Evolutionary conservation across 164 flowering plant species (phyloP).

Genomic region (Cinnamomum chago): DNA sequence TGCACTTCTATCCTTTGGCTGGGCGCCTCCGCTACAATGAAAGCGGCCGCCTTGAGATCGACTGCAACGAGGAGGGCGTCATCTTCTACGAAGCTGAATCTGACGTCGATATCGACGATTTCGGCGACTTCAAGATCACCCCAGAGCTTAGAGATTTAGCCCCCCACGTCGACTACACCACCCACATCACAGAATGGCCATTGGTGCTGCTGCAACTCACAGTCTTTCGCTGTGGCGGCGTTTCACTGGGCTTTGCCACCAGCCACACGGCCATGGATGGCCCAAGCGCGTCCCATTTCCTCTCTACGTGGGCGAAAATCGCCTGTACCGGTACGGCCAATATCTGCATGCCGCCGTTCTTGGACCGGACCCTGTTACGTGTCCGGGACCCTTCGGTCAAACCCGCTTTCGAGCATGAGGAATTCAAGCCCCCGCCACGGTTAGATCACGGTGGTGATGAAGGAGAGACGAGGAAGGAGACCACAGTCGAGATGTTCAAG

Average conservation of each 20-base stretch:
- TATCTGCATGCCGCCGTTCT: conserved; percentile 15
- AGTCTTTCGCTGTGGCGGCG: conserved; percentile 38
- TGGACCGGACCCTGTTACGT: conserved; percentile 26
- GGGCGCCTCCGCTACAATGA: conserved; percentile 33
- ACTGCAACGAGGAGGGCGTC: conserved; percentile 42
- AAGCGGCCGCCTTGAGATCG: conserved; percentile 36
- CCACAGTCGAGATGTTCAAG: conserved; percentile 21
- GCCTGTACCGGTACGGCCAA: conserved; percentile 29
- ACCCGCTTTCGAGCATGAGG: conserved; percentile 16
- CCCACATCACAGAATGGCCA: conserved; percentile 33
- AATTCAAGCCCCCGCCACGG: conserved; percentile 28
- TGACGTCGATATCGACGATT: conserved; percentile 20
- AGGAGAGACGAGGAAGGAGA: conserved; percentile 25
- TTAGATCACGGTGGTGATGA: conserved; percentile 11
- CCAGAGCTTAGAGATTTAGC: conserved; percentile 19
- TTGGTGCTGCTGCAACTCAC: conserved; percentile 41
- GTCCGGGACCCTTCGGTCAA: conserved; percentile 11
- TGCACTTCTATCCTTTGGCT: conserved; percentile 40
- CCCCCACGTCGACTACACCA: conserved; percentile 15
- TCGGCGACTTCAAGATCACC: conserved; percentile 26
- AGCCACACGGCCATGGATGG: conserved; percentile 28
- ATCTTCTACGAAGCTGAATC: conserved; percentile 36
- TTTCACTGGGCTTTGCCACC: conserved; percentile 20
- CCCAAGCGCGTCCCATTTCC: conserved; percentile 35
- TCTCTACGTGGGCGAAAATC: conserved; percentile 33